These are phyloP conservation scores for Paspalum vaginatum DNA, from an alignment of 176 grass and related monocot genomes.

Conservation along the genomic window DNA sequence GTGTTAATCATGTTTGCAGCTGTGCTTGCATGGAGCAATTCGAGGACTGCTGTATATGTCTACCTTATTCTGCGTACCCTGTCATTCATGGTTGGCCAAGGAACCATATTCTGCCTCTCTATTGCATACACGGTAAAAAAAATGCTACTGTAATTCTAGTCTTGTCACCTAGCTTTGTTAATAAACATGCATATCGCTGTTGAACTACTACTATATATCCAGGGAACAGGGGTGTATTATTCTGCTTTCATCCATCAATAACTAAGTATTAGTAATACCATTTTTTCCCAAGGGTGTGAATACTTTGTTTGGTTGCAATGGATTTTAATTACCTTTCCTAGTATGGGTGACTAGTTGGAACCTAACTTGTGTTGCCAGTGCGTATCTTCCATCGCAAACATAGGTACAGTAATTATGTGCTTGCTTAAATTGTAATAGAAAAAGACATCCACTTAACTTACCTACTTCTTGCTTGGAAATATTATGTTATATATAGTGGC, in stretches of 20 bases:
- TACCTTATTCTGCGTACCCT: constrained; percentile 68
- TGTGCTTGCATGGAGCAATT: constrained; percentile 67
- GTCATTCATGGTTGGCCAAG: constrained; percentile 75
- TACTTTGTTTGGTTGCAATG: neutral
- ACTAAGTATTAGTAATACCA: neutral
- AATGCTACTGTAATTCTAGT: neutral
- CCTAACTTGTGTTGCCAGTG: neutral
- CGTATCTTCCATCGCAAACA: neutral
- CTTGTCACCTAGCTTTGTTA: neutral
- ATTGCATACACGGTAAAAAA: constrained; percentile 68
- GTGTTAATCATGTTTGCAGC: constrained; percentile 45
- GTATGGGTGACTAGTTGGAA: neutral
- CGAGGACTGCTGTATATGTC: constrained; percentile 58
- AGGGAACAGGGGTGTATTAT: too few relatives aligned
- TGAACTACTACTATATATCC: too few relatives aligned
- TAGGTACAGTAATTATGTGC: neutral
- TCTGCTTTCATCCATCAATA: neutral
- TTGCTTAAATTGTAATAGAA: neutral
- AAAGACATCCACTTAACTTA: neutral
- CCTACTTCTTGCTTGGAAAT: neutral
- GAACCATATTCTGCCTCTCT: constrained; percentile 75
- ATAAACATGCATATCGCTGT: neutral
- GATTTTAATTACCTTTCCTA: neutral
- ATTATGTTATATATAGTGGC: neutral
- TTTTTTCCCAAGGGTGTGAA: neutral